These are phyloP conservation scores for Bombardia bombarda DNA, from an alignment of 495 filamentous ascomycete genomes.

Conservation along the genomic window DNA sequence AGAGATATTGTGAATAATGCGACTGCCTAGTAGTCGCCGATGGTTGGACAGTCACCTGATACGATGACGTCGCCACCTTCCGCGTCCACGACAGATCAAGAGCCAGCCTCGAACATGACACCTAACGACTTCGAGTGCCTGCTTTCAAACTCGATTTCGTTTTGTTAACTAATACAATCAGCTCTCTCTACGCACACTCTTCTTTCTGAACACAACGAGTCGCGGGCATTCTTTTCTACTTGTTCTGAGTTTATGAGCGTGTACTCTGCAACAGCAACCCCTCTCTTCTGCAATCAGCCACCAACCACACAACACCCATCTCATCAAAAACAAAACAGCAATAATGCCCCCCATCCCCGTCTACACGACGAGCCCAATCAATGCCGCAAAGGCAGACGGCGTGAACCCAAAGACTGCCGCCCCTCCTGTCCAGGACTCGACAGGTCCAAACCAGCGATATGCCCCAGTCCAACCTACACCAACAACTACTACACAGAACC, in stretches of 20 bases:
- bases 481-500: constrained; percentile 21
- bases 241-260: not conserved
- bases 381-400: constrained; percentile 41
- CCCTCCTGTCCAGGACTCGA: constrained; percentile 2
- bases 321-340: not conserved
- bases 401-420: constrained; percentile 41
- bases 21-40: too few relatives aligned
- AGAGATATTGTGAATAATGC: too few relatives aligned
- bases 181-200: not conserved
- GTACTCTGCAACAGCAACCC: not conserved
- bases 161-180: not conserved
- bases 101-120: constrained; percentile 1
- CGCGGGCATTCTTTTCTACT: too few relatives aligned
- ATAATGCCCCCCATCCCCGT: constrained; percentile 51
- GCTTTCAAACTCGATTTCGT: too few relatives aligned
- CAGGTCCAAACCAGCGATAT: constrained; percentile 10
- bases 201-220: too few relatives aligned
- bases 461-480: constrained; percentile 20
- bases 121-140: not conserved
- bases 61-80: constrained; percentile 25
- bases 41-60: not conserved
- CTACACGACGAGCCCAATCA: constrained; percentile 53
- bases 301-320: too few relatives aligned
- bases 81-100: not conserved
- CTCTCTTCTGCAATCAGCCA: too few relatives aligned